Base-by-base conservation (phyloP, 352 stramenopile genomes). In the Globisporangium takayamanum region DNA sequence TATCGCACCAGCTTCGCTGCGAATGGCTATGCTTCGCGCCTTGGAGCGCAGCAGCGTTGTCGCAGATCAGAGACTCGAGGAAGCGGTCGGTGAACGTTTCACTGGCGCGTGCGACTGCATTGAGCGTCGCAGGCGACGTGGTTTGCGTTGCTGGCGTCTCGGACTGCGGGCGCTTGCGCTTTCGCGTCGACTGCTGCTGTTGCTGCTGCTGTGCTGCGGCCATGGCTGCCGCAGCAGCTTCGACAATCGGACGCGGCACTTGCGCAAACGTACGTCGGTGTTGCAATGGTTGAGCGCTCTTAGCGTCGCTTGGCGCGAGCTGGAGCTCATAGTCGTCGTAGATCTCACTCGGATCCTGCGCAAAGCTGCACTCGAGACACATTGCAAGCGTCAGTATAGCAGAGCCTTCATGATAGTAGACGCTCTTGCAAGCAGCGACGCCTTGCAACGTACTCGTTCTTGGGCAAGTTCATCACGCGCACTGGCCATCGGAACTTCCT, bases 401-500 rank as follows among this genome's bases (percentile, higher is more conserved):
- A 12, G n/a, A 6, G n/a, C 8, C 5, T n/a, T 48, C 10, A 33
- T 1, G 20, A 51, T 8, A 36, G 20, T 18, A 33, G 20, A 14
- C 20, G 10, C 42, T 48, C 18, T 11, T 18, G 20, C 42, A 48
- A 18, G 14, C 22, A 20, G 12, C 15, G 42, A 50, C 8, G 33
- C 22, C n/a, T 5, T 6, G 56, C 14, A 36, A 73, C 74, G 52
- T 71, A 91, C 83, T 79, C 67, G 15, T 59, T 69, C 37, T 73
- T 79, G n/a, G 70, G 71, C 28, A 89, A 48, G 48, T 90, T 92
- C 11, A 73, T 72, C 39, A 86, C 10, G 39, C 76, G 78, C 45
- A 84, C 63, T 37, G 83, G 83, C 83, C 83, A 92, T 20, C 83
- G 80, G 57, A 90, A 92, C 57, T 92, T 89, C 5, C 83, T 92